These are phyloP conservation scores for Stachybotrys chartarum DNA, from an alignment of 2,329 filamentous ascomycete species.

Conservation along the genomic window DNA sequence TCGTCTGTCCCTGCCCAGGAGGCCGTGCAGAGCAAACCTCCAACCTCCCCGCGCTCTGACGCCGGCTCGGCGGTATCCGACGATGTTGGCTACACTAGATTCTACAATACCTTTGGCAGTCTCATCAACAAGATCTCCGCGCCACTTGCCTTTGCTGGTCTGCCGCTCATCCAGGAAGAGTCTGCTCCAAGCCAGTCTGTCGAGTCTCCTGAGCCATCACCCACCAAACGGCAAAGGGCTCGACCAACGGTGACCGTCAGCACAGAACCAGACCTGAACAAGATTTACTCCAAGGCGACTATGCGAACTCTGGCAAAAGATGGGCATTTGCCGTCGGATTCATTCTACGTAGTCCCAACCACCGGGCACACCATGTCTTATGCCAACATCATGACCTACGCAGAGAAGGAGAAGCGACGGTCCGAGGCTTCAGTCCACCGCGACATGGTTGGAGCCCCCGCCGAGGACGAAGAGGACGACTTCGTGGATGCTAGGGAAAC, in stretches of 20 bases:
- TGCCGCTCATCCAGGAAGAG: conserved; percentile 63
- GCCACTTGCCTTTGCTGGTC: conserved; percentile 83
- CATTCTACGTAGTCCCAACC: conserved; percentile 91
- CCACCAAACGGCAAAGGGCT: conserved; percentile 26
- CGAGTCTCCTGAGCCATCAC: conserved; percentile 29
- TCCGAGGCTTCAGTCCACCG: conserved; percentile 42
- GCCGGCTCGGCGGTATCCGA: conserved; percentile 16
- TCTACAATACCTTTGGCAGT: conserved; percentile 86
- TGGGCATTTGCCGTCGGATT: conserved; percentile 58
- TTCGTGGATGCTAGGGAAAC: conserved; percentile 84
- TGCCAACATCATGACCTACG: conserved; percentile 74
- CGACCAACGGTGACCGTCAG: conserved; percentile 10
- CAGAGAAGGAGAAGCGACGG: conserved; percentile 58
- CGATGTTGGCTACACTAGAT: conserved; percentile 80
- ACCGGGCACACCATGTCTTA: conserved; percentile 90
- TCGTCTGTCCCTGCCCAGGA: conserved; percentile 9
- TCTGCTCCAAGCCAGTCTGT: conserved; percentile 19
- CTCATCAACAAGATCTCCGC: conserved; percentile 85
- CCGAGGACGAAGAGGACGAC: conserved; percentile 68
- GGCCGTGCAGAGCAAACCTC: conserved; percentile 16
- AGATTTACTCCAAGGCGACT: conserved; percentile 79
- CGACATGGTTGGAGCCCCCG: conserved; percentile 37
- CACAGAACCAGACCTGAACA: conserved; percentile 68
- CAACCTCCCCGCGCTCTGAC: conserved; percentile 18
- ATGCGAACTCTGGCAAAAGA: conserved; percentile 70